Evolutionary conservation across 169 alveolate genomes (phyloP), one percentile per base, ranked within the genome.

Genomic region (Cryptosporidium tyzzeri): DNA sequence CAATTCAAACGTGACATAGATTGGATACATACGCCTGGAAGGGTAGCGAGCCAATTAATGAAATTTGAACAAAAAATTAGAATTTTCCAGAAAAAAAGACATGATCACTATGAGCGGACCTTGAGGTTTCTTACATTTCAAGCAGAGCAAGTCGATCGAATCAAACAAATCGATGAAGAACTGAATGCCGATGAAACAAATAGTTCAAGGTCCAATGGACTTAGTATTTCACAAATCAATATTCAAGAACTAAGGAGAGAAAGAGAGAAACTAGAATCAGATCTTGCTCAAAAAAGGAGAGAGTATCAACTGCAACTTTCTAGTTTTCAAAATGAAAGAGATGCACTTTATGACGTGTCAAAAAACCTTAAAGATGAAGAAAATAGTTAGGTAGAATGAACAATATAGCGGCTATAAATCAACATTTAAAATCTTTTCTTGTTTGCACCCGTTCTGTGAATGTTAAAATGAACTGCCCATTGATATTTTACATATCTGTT

Each of bases 1-100:
- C 89, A 80, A 23, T 80, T 65, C 26, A 80, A 80, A 80, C 69
- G 73, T 10, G 89, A 80, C 44, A 80, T 62, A 18, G 89, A 80
- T 65, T 80, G 89, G 89, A 59, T 80, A 41, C 68, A 62, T 65
- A 67, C 80, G 14, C 75, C 89, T 29, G 89, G 74, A 21, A 80
- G 89, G 23, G 75, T 65, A 0, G 89, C 89, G 39, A 67, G 75
- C 21, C 89, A 80, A 39, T 44, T 80, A 39, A 80, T 80, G 80
- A 80, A 80, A 23, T 80, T 80, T 21, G 80, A 80, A 37, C 74
- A 80, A 65, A 80, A 80, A 80, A 80, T 62, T 29, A 35, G 73
- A 48, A 50, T 80, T 37, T 80, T 80, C n/a, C 8, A 69, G 23
- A 80, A 62, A 44, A 80, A 80, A 80, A 59, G 75, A 16, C 89